These are phyloP conservation scores for Ceratobasidium sp. DNA, from an alignment of 1,284 basidiomycete species.

Conservation along the genomic window DNA sequence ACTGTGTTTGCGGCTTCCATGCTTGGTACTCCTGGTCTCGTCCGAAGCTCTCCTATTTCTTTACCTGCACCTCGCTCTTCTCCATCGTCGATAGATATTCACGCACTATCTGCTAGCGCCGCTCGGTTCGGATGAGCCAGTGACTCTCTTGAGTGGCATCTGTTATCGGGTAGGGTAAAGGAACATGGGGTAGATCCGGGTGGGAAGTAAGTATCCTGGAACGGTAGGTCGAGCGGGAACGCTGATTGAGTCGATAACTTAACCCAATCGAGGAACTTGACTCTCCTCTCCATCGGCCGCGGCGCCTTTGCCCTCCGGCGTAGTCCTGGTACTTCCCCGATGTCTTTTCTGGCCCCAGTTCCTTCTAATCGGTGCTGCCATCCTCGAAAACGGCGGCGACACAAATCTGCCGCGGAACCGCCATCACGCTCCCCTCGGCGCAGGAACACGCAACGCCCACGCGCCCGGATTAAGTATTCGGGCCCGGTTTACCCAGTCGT, in stretches of 20 bases:
- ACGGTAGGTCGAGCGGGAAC: not conserved
- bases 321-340: not conserved
- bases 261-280: conserved; percentile 6
- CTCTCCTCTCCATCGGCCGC: conserved; percentile 5
- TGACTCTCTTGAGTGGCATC: not conserved
- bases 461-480: conserved; percentile 38
- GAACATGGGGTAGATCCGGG: not conserved
- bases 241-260: conserved; percentile 2
- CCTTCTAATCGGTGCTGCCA: conserved; percentile 16
- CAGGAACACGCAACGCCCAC: conserved; percentile 31
- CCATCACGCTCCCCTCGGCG: conserved; percentile 24
- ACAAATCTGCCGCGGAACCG: conserved; percentile 28
- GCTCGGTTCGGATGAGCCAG: conserved; percentile 26
- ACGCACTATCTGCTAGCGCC: conserved; percentile 32
- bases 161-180: not conserved
- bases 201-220: conserved; percentile 33
- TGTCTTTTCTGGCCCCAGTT: conserved; percentile 6
- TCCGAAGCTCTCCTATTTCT: conserved; percentile 23
- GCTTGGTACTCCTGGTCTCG: conserved; percentile 15
- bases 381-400: conserved; percentile 9
- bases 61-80: conserved; percentile 2
- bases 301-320: not conserved
- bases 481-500: conserved; percentile 27
- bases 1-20: conserved; percentile 23
- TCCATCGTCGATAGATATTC: not conserved